Conservation (phyloP, 2,329 filamentous ascomycete species). For the Colletotrichum higginsianum region DNA sequence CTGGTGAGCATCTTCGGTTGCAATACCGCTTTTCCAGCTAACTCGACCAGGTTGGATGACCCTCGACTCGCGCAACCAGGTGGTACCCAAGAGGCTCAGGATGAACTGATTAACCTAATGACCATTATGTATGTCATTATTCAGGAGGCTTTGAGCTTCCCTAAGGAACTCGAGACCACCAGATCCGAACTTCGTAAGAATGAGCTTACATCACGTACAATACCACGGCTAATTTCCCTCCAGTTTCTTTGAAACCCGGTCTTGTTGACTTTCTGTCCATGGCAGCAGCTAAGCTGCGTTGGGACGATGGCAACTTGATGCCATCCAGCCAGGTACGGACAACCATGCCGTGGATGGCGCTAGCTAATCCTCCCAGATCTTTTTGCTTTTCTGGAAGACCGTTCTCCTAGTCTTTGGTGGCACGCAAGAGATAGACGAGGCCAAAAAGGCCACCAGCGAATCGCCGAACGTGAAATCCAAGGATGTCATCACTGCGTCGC, state of each 20-base stretch:
- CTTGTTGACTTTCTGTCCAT: conserved; percentile 81
- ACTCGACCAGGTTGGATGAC: conserved; percentile 62
- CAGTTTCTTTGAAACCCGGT: conserved; percentile 74
- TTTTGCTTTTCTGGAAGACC: conserved; percentile 93
- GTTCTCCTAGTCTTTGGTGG: conserved; percentile 90
- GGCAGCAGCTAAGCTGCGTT: conserved; percentile 77
- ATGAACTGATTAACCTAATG: conserved; percentile 75
- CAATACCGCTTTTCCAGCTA: conserved; percentile 45
- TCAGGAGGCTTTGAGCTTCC: conserved; percentile 69
- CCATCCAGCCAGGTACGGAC: conserved; percentile 74
- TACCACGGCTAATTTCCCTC: conserved; percentile 44
- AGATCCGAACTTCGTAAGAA: conserved; percentile 67
- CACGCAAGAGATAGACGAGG: conserved; percentile 77
- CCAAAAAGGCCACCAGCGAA: conserved; percentile 81
- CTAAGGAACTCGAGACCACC: conserved; percentile 62
- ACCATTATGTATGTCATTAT: conserved; percentile 74
- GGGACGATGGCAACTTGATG: conserved; percentile 76
- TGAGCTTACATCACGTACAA: not conserved
- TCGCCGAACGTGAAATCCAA: conserved; percentile 73
- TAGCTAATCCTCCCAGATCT: conserved; percentile 66
- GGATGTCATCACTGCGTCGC: conserved; percentile 91
- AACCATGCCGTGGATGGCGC: conserved; percentile 44
- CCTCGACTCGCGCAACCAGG: conserved; percentile 55
- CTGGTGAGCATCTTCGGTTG: conserved; percentile 59
- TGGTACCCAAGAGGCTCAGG: conserved; percentile 67